phyloP scores from a whole-genome alignment of 2,329 filamentous ascomycete species.

The Elsinoe perseae region DNA sequence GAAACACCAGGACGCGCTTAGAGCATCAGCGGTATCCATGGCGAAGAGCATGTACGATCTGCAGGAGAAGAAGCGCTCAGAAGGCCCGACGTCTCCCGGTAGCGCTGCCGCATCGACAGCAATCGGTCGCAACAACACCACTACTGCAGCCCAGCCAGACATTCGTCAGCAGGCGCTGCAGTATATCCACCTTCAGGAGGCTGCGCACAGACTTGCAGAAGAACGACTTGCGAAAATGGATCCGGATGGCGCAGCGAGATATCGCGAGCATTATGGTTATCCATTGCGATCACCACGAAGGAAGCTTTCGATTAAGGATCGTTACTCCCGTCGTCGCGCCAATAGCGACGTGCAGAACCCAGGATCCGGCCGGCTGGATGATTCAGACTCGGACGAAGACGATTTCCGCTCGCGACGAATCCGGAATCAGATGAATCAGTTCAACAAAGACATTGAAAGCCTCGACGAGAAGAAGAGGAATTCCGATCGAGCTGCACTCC shows the following conservation, averaged over 20 bases:
- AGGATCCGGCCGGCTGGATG: slow-evolving; percentile 26
- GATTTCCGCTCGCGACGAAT: slow-evolving; percentile 64
- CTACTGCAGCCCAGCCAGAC: slow-evolving; percentile 35
- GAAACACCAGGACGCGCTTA: slow-evolving; percentile 62
- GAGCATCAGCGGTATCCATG: slow-evolving; percentile 81
- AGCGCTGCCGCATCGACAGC: slow-evolving; percentile 23
- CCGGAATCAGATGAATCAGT: slow-evolving; percentile 68
- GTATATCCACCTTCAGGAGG: slow-evolving; percentile 66
- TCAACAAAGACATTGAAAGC: slow-evolving; percentile 59
- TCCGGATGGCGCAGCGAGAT: slow-evolving; percentile 55
- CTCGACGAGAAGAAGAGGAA: slow-evolving; percentile 67
- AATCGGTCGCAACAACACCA: slow-evolving; percentile 26
- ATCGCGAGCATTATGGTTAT: slow-evolving; percentile 70
- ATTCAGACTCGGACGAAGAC: slow-evolving; percentile 48
- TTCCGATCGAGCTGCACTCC: slow-evolving; percentile 64
- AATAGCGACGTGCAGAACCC: slow-evolving; percentile 16
- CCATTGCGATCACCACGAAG: slow-evolving; percentile 43
- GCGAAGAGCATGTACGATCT: slow-evolving; percentile 78
- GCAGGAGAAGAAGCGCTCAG: slow-evolving; percentile 51
- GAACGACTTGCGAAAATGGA: slow-evolving; percentile 76
- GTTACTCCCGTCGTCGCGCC: slow-evolving; percentile 16
- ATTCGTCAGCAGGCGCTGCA: slow-evolving; percentile 46
- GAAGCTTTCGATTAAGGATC: slow-evolving; percentile 34
- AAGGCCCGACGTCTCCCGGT: slow-evolving; percentile 22
- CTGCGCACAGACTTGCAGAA: slow-evolving; percentile 76